Evolutionary conservation across 306 rosid species (phyloP).

Genomic region (Astragalus glycyphyllos): DNA sequence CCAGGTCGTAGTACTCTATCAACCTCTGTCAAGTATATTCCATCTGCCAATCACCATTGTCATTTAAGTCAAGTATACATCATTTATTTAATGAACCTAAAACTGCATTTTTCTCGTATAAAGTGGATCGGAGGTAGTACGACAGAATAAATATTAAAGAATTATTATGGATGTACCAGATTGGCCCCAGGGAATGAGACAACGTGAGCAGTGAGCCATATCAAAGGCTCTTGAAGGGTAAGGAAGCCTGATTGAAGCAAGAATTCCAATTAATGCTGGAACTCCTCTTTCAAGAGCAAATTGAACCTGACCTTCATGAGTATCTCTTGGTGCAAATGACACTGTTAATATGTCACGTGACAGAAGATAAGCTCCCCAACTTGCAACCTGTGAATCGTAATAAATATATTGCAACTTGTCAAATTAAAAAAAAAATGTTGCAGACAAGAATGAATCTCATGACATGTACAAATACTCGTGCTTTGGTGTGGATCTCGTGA

Average conservation of each 20-base stretch:
- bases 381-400: slow-evolving; percentile 75
- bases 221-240: slow-evolving; percentile 97
- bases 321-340: slow-evolving; percentile 96
- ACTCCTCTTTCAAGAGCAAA: slow-evolving; percentile 97
- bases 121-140: no score
- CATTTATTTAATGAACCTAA: no score
- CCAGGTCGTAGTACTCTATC: slow-evolving; percentile 93
- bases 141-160: neutral
- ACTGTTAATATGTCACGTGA: slow-evolving; percentile 77
- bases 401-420: slow-evolving; percentile 16
- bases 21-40: slow-evolving; percentile 77
- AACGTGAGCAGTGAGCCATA: slow-evolving; percentile 98
- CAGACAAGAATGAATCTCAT: neutral
- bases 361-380: slow-evolving; percentile 93
- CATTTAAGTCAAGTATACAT: no score
- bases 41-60: slow-evolving; percentile 59
- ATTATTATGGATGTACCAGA: slow-evolving; percentile 68
- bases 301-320: slow-evolving; percentile 93
- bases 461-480: neutral
- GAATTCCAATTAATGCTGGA: slow-evolving; percentile 90
- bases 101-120: no score
- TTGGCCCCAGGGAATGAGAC: slow-evolving; percentile 96
- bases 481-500: slow-evolving; percentile 3
- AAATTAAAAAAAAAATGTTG: neutral
- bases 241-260: slow-evolving; percentile 89